phyloP scores from a whole-genome alignment of 768 basidiomycete species.

The Hypholoma fasciculare region DNA sequence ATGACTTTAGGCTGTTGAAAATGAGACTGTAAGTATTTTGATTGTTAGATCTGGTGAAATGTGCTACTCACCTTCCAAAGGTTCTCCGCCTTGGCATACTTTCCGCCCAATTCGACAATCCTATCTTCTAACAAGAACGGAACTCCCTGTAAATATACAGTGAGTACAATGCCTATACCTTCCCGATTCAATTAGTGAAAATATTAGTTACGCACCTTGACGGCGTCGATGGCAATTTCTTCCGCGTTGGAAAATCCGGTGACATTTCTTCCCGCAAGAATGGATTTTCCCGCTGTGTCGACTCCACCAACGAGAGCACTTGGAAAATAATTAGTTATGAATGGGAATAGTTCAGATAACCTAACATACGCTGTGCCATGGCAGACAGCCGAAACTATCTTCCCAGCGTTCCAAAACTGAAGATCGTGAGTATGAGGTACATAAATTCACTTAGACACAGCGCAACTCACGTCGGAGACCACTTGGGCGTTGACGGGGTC shows the following conservation, averaged over 20 bases:
- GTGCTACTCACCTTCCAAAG: conserved; percentile 52
- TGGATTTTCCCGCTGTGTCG: conserved; percentile 58
- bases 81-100: conserved; percentile 56
- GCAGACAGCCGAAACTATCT: conserved; percentile 72
- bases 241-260: conserved; percentile 78
- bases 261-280: conserved; percentile 55
- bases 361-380: conserved; percentile 67
- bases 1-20: conserved; percentile 46
- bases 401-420: conserved; percentile 68
- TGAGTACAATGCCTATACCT: conserved; percentile 4
- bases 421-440: not conserved
- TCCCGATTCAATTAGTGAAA: not conserved
- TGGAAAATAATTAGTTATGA: conserved; percentile 16
- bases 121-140: conserved; percentile 75
- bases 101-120: conserved; percentile 62
- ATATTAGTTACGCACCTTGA: conserved; percentile 35
- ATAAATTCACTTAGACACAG: not conserved
- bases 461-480: conserved; percentile 46
- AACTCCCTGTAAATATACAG: conserved; percentile 31
- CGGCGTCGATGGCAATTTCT: conserved; percentile 47
- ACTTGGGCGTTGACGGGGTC: conserved; percentile 59
- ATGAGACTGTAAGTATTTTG: not conserved
- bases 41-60: not conserved
- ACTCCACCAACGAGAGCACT: conserved; percentile 60
- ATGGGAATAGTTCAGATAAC: not conserved